These are phyloP conservation scores for Arachnomyces sp. DNA, from an alignment of 2,329 filamentous ascomycete species.

Conservation along the genomic window DNA sequence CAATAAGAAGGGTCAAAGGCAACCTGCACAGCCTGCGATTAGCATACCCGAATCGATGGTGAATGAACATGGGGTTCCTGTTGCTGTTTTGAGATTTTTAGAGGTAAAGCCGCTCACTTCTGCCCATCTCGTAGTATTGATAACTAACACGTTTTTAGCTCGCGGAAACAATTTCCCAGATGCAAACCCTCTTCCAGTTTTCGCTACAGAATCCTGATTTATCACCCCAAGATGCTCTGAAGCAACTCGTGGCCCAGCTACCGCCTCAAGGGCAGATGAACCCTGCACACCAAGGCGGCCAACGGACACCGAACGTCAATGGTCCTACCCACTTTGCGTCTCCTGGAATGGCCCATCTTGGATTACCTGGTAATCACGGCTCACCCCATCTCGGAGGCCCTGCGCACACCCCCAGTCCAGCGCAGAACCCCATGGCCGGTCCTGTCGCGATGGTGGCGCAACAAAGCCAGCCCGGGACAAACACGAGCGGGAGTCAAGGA, in stretches of 20 bases:
- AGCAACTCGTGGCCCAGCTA: constrained; percentile 42
- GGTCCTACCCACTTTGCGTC: constrained; percentile 49
- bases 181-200: constrained; percentile 53
- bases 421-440: constrained; percentile 38
- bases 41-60: constrained; percentile 37
- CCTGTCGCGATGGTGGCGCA: constrained; percentile 48
- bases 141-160: constrained; percentile 35
- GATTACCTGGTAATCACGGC: constrained; percentile 39
- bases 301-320: constrained; percentile 38
- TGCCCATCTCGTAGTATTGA: background rate
- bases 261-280: constrained; percentile 29
- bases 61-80: constrained; percentile 47
- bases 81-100: constrained; percentile 50
- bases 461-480: constrained; percentile 49
- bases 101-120: constrained; percentile 42
- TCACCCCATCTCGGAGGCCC: constrained; percentile 46
- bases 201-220: constrained; percentile 46
- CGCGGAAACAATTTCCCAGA: constrained; percentile 56
- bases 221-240: constrained; percentile 47
- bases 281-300: constrained; percentile 27
- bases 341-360: constrained; percentile 48
- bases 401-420: constrained; percentile 38
- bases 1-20: constrained; percentile 42
- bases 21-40: constrained; percentile 32
- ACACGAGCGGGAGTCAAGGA: constrained; percentile 40